Evolutionary conservation across 2,329 filamentous ascomycete species (phyloP), one percentile per base, ranked within the genome.

Genomic region (Exophiala calicioides): DNA sequence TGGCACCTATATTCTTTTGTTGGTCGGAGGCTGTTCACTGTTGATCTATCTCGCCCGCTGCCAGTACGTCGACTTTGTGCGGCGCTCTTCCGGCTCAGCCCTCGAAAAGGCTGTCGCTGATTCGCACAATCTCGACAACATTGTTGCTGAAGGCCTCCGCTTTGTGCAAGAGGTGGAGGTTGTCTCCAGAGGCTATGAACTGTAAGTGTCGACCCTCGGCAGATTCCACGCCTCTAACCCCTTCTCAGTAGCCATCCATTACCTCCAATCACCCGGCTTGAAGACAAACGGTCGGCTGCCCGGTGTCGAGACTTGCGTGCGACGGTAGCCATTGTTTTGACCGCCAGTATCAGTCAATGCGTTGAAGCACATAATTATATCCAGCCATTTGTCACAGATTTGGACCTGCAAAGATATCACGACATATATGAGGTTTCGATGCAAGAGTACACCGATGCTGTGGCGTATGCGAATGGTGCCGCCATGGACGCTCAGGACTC

Each of bases 81-180:
- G 88, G 44, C 81, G 85, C 40, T 84, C 90, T 63, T 84, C 86
- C 0, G 75, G 95, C 27, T 75, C 81, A 24, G 81, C 84, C 53
- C 82, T 86, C 4, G 80, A 81, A 8, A 69, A 74, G 1, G 82
- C 95, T 55, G 82, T 93, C 34, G 75, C 80, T 35, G 84, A 82
- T 60, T 83, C 89, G 29, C 88, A 94, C 62, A 82, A 84, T 38
- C 89, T 94, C 58, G 90, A 96, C 67, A 81, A 84, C 30, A 84
- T 85, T 16, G 83, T 81, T 30, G 83, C 84, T 29, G 85, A 88
- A 23, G 86, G 88, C 2, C 74, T 95, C 44, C 82, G 86, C 27
- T 78, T 95, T 50, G 85, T 96, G 53, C 90, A 95, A 65, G 90
- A 96, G 68, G 90, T 96, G n/a, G 90, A 96, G 70, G 77, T 96